Evolutionary conservation across 192 early-diverging fungal genomes (phyloP).

Genomic region (Entrophospora sp.): DNA sequence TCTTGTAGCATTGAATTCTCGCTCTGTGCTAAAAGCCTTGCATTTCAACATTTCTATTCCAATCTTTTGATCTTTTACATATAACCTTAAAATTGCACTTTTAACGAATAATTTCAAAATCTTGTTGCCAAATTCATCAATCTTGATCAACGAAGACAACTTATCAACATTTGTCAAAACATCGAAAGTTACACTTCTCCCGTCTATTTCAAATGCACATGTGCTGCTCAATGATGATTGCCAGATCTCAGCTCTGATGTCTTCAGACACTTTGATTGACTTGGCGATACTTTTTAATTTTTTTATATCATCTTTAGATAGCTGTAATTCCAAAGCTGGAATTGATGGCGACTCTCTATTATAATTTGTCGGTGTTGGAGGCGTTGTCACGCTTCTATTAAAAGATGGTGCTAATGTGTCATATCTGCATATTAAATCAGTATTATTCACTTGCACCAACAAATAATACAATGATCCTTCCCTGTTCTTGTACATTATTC

Average conservation of each 20-base stretch:
- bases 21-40: constrained; percentile 13
- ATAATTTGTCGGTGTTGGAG: background rate
- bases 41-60: constrained; percentile 16
- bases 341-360: background rate
- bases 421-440: constrained; percentile 8
- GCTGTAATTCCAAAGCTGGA: constrained; percentile 10
- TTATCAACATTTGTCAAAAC: constrained; percentile 5
- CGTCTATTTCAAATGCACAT: constrained; percentile 20
- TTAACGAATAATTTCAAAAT: background rate
- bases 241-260: background rate
- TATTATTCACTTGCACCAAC: constrained; percentile 11
- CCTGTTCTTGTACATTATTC: constrained; percentile 12
- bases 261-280: constrained; percentile 9
- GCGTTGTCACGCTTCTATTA: background rate
- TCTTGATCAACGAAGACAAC: background rate
- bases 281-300: constrained; percentile 21
- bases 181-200: background rate
- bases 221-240: background rate
- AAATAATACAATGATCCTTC: constrained; percentile 10
- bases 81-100: constrained; percentile 1
- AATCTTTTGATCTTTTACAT: background rate
- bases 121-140: background rate
- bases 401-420: background rate
- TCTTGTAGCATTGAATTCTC: constrained; percentile 13
- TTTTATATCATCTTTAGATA: constrained; percentile 9